These are phyloP conservation scores for Penicillium sp. DNA, from an alignment of 2,329 filamentous ascomycete genomes.

Conservation along the genomic window DNA sequence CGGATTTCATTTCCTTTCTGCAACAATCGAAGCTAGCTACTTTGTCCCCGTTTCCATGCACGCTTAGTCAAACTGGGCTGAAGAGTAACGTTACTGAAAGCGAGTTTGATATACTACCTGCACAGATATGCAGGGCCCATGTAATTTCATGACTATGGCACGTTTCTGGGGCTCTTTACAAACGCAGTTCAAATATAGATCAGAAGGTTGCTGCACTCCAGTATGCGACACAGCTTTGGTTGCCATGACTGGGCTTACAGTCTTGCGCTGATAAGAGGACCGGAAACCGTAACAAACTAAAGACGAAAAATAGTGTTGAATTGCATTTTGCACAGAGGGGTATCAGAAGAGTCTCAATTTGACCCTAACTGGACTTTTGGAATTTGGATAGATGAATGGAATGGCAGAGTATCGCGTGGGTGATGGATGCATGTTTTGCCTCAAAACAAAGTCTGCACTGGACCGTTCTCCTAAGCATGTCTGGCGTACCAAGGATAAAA, in stretches of 20 bases:
- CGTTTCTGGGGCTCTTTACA: too few relatives aligned
- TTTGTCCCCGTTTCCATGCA: constrained; percentile 2
- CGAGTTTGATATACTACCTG: neutral
- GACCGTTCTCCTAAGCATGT: too few relatives aligned
- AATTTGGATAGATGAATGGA: too few relatives aligned
- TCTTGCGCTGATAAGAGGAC: neutral
- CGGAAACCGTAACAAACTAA: neutral
- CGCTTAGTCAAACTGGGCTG: neutral
- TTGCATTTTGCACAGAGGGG: constrained; percentile 3
- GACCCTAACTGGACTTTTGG: too few relatives aligned
- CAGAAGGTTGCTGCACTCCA: too few relatives aligned
- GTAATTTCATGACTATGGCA: too few relatives aligned
- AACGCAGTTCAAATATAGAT: too few relatives aligned
- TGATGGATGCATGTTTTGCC: too few relatives aligned
- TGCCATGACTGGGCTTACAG: constrained; percentile 6
- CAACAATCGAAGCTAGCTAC: neutral
- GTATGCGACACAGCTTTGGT: neutral
- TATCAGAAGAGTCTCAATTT: constrained; percentile 1
- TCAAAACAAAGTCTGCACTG: neutral
- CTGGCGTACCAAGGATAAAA: neutral
- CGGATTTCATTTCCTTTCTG: constrained; percentile 2
- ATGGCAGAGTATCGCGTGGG: too few relatives aligned
- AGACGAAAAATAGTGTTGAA: constrained; percentile 1
- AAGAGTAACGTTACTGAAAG: neutral
- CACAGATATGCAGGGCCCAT: too few relatives aligned